Evolutionary conservation across 208 protist species (phyloP).

Genomic region (Acanthamoeba culbertsoni): DNA sequence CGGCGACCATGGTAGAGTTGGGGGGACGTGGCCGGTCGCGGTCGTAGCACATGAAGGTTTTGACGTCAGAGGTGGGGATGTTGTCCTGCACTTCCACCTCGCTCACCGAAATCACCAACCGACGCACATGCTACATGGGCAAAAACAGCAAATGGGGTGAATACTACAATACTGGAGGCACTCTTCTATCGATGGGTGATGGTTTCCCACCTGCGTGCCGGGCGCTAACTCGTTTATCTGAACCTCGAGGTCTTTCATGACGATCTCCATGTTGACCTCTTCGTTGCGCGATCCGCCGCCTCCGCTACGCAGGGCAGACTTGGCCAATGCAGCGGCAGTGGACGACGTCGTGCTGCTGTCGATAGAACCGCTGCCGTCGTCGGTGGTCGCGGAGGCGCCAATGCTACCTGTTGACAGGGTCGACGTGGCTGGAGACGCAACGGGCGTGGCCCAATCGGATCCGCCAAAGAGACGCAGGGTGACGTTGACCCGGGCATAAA

Average conservation of each 20-base stretch:
- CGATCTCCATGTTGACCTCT: constrained; percentile 4
- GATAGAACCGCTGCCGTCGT: neutral
- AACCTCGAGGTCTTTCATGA: neutral
- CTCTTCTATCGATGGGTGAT: neutral
- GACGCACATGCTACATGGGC: constrained; percentile 17
- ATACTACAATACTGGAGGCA: neutral
- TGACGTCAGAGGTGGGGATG: constrained; percentile 11
- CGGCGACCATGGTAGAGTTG: constrained; percentile 3
- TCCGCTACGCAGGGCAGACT: too few species aligned
- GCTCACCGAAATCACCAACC: neutral
- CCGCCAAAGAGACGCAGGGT: neutral
- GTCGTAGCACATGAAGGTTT: constrained; percentile 38
- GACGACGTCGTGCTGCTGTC: neutral
- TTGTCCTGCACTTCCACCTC: constrained; percentile 51
- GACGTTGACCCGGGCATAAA: neutral
- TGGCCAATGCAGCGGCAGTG: neutral
- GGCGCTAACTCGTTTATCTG: neutral
- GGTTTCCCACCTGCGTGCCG: neutral
- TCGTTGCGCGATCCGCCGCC: neutral
- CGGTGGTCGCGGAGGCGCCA: neutral
- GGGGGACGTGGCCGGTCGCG: neutral
- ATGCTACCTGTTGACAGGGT: neutral
- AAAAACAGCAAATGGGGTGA: too few species aligned
- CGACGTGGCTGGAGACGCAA: neutral
- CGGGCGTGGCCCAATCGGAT: neutral